Evolutionary conservation across 2,329 filamentous ascomycete genomes (phyloP).

Genomic region (Sphaerulina musiva): DNA sequence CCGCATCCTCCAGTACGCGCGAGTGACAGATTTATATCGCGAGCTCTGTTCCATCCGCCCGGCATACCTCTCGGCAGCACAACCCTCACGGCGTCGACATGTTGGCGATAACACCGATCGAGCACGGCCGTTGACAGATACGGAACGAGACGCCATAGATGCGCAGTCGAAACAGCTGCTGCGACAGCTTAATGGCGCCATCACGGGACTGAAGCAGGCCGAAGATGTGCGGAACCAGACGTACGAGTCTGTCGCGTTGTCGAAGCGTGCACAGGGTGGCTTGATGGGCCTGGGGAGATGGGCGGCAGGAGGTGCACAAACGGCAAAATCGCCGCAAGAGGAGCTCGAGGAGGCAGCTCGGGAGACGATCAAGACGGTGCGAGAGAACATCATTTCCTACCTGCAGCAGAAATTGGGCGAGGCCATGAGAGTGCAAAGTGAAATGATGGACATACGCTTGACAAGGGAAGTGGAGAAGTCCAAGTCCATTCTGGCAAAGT

Average conservation of each 20-base stretch:
- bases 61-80: conserved; percentile 79
- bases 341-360: conserved; percentile 63
- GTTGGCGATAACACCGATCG: conserved; percentile 28
- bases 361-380: conserved; percentile 60
- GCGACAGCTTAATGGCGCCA: conserved; percentile 74
- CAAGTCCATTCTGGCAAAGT: conserved; percentile 73
- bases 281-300: conserved; percentile 63
- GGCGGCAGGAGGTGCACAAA: conserved; percentile 52
- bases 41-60: conserved; percentile 80
- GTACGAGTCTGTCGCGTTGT: conserved; percentile 60
- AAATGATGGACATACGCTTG: conserved; percentile 88
- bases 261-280: conserved; percentile 57
- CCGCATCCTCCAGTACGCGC: conserved; percentile 59
- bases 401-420: conserved; percentile 68
- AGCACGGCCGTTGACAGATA: conserved; percentile 62
- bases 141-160: conserved; percentile 79
- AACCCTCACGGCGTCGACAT: conserved; percentile 48
- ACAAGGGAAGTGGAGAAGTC: conserved; percentile 82
- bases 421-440: conserved; percentile 70
- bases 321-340: conserved; percentile 59
- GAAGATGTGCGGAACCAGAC: conserved; percentile 77
- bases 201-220: conserved; percentile 71
- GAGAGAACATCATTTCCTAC: conserved; percentile 80
- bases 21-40: conserved; percentile 70
- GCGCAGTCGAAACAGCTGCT: conserved; percentile 79